A percentile compares a stretch with the other conserved stretches of the same genome.
Evolutionary conservation across 257 asterid species (phyloP).

Genomic region (Lavandula angustifolia): DNA sequence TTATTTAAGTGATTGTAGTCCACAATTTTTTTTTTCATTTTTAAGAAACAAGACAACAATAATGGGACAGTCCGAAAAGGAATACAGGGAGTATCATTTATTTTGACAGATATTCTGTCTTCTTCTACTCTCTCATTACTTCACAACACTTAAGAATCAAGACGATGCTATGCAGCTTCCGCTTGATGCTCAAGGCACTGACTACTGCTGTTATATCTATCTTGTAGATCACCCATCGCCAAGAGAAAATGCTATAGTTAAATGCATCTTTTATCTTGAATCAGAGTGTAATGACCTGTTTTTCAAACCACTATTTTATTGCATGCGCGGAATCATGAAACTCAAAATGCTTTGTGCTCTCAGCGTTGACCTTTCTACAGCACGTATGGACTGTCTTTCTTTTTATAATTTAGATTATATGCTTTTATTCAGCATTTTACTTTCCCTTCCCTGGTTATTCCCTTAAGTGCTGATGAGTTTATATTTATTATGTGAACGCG

Average conservation of each 20-base stretch:
- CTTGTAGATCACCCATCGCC: slow-evolving; percentile 3
- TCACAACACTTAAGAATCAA: neutral
- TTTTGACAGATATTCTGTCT: neutral
- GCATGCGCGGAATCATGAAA: slow-evolving; percentile 1
- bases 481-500: slow-evolving; percentile 11
- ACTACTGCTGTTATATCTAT: neutral
- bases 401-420: neutral
- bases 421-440: slow-evolving; percentile 11
- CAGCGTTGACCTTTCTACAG: neutral
- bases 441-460: neutral
- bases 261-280: neutral
- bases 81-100: too few species aligned
- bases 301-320: neutral
- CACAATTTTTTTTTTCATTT: too few species aligned
- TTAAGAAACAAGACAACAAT: too few species aligned
- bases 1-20: too few species aligned
- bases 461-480: slow-evolving; percentile 6
- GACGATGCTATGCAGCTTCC: neutral
- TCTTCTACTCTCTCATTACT: neutral
- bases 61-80: too few species aligned
- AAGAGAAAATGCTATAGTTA: neutral
- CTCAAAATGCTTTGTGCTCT: slow-evolving; percentile 8
- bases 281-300: neutral
- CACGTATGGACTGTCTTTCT: slow-evolving; percentile 15
- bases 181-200: slow-evolving; percentile 9